phyloP scores from a whole-genome alignment of 2,329 filamentous ascomycete species.

The Pleomassaria siparia region DNA sequence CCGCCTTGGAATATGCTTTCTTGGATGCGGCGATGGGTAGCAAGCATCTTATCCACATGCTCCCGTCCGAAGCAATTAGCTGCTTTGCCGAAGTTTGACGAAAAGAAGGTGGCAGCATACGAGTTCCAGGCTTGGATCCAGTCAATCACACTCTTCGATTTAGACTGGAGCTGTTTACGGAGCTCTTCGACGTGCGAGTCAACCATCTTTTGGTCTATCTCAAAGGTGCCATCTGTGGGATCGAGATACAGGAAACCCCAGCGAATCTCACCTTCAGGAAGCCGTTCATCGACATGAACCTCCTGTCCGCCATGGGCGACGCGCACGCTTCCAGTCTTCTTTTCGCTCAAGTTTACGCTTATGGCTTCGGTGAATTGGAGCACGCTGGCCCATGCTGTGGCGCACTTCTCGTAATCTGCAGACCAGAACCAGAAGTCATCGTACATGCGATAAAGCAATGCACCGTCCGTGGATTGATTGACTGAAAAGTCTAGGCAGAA shows the following conservation, averaged over 20 bases:
- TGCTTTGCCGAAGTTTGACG: slow-evolving; percentile 55
- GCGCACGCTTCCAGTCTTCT: slow-evolving; percentile 47
- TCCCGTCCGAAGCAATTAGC: slow-evolving; percentile 56
- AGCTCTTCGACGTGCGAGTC: slow-evolving; percentile 34
- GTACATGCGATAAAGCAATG: slow-evolving; percentile 50
- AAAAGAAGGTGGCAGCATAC: slow-evolving; percentile 56
- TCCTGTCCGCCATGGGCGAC: slow-evolving; percentile 17
- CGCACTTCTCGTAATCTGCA: slow-evolving; percentile 45
- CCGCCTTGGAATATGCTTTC: slow-evolving; percentile 47
- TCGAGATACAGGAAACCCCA: slow-evolving; percentile 38
- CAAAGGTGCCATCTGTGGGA: slow-evolving; percentile 28
- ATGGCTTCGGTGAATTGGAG: slow-evolving; percentile 46
- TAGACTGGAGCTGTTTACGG: slow-evolving; percentile 29
- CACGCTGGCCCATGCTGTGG: slow-evolving; percentile 49
- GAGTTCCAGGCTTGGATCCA: slow-evolving; percentile 53
- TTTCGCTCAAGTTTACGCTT: slow-evolving; percentile 47
- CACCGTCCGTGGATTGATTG: slow-evolving; percentile 45
- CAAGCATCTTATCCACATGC: slow-evolving; percentile 57
- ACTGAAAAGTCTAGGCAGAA: slow-evolving; percentile 52
- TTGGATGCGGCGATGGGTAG: slow-evolving; percentile 54
- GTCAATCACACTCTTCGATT: slow-evolving; percentile 35
- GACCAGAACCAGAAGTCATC: slow-evolving; percentile 54
- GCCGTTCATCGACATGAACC: slow-evolving; percentile 19
- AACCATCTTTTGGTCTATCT: slow-evolving; percentile 38
- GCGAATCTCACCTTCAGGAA: slow-evolving; percentile 32